Evolutionary conservation across 139 green algal species (phyloP), one percentile per base, ranked within the genome.

Genomic region (Chlamydomonas eustigma): DNA sequence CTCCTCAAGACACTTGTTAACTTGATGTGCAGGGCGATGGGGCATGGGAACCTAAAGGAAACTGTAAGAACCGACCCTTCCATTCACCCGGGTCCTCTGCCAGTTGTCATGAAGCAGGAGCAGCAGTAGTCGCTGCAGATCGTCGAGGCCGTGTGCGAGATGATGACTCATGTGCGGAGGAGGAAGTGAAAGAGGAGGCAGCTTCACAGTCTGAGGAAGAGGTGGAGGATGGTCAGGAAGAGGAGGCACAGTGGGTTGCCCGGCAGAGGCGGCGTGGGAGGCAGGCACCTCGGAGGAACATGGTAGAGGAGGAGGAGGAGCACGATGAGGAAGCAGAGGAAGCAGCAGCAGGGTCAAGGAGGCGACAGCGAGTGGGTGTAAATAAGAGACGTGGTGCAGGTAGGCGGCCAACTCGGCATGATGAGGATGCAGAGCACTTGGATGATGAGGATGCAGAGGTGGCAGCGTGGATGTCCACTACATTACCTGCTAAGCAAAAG

Each of bases 41-140:
- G 18, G 87, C 89, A 6, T 94, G 90, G 90, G 90, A 92, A 39
- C 90, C 90, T 35, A 93, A 88, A 81, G 58, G 66, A 0, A 36
- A 35, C 1, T 69, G 66, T 28, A 67, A 73, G 50, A 44, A 39
- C 30, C 73, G 71, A 38, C 69, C 38, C 38, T 64, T 52, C 24
- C 78, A 81, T 58, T 8, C 31, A n/a, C 66, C 24, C 31, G 22
- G 66, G 32, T 30, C 25, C 66, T 6, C 4, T 31, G 32, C 32
- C 66, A 50, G 31, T 6, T 25, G 32, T 25, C 63, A n/a, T 25
- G 6, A 24, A 22, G 5, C 3, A 31, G 35, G 25, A 24, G 51
- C 32, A 69, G 65, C 2, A 30, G 34, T 35, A 80, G 76, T 36
- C 22, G 28, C 8, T n/a, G 78, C 35, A 30, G 39, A 51, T 30